A percentile compares a stretch with the other conserved stretches of the same genome.
Conservation (phyloP, 208 protist species). For the Endotrypanum monterogeii region DNA sequence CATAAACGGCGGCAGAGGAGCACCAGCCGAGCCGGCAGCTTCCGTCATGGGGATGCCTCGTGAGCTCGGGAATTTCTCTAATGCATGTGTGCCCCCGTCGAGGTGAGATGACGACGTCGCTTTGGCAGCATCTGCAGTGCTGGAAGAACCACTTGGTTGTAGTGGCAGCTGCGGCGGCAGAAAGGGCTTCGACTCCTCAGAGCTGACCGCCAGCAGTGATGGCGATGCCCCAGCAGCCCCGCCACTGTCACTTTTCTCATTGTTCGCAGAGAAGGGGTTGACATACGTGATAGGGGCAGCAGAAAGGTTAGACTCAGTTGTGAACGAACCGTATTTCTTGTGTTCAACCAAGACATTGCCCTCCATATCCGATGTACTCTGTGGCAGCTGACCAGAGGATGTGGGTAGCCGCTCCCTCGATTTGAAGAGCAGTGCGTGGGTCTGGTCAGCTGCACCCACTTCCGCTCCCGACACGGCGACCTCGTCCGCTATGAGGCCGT, state of each 20-base stretch:
- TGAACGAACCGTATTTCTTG: background rate
- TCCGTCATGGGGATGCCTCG: background rate
- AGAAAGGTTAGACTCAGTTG: background rate
- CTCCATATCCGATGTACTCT: background rate
- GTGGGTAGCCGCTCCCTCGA: conserved; percentile 21
- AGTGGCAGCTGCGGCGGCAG: conserved; percentile 3
- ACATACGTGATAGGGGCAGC: background rate
- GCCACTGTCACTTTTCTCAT: background rate
- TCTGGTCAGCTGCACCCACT: background rate
- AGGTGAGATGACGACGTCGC: background rate
- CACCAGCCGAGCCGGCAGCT: background rate
- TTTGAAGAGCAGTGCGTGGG: conserved; percentile 10
- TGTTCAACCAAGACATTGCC: background rate
- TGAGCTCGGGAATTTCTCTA: background rate
- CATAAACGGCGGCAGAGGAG: background rate
- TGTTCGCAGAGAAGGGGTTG: background rate
- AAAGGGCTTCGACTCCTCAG: background rate
- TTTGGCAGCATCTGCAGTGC: no score
- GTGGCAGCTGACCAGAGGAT: background rate
- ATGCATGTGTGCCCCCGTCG: background rate
- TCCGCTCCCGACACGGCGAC: background rate
- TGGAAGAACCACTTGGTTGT: background rate
- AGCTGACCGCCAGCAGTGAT: background rate
- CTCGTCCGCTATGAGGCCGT: conserved; percentile 6
- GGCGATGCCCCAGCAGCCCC: background rate